These are phyloP conservation scores for Fusarium musae DNA, from an alignment of 2,329 filamentous ascomycete genomes.

Conservation along the genomic window DNA sequence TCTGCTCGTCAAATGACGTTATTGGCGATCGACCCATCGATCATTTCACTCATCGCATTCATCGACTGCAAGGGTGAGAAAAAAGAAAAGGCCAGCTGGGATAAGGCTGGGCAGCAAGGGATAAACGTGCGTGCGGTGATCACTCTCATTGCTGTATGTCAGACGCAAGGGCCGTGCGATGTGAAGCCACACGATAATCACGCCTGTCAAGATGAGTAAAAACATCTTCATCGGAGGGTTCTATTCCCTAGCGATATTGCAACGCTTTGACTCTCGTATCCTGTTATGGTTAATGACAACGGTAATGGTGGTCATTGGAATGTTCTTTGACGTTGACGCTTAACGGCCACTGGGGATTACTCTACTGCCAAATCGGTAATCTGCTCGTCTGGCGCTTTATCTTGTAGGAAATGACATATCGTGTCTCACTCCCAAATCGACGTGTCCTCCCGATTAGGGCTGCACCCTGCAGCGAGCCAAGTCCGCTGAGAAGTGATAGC, in stretches of 20 bases:
- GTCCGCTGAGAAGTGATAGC: background rate
- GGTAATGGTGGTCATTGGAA: background rate
- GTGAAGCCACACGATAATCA: background rate
- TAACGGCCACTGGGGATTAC: background rate
- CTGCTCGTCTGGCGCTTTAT: background rate
- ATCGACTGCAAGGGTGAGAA: background rate
- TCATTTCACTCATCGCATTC: background rate
- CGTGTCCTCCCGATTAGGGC: background rate
- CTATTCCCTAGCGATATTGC: background rate
- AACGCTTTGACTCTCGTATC: background rate
- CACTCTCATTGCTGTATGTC: background rate
- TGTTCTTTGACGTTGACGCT: background rate
- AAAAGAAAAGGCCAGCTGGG: background rate
- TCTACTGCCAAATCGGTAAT: background rate
- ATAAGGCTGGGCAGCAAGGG: background rate
- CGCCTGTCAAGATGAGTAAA: background rate
- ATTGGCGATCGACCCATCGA: background rate
- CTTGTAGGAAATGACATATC: background rate
- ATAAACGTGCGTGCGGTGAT: background rate
- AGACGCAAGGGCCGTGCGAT: background rate
- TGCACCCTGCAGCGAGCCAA: background rate
- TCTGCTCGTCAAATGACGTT: background rate
- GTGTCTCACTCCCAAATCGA: background rate
- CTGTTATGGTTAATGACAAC: background rate
- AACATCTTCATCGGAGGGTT: background rate